Percentiles rank a stretch among this genome's conserved stretches.
Conservation (phyloP, 176 grass and related monocot species). For the Tillandsia fasciculata region DNA sequence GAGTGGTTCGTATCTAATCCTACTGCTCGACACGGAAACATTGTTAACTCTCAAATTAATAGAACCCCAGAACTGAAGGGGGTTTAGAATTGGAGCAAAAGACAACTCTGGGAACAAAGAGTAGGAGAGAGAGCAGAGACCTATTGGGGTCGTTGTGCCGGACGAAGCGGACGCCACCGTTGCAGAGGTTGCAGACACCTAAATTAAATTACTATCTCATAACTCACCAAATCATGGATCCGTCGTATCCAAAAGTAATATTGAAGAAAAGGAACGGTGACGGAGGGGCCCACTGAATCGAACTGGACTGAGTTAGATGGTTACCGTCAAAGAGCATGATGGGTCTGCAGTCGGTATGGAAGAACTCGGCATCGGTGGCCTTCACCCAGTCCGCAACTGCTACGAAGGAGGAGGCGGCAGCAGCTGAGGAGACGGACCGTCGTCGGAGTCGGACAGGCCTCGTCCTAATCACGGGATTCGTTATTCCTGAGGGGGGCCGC, state of each 20-base stretch:
- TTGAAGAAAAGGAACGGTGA: background rate
- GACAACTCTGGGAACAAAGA: no score
- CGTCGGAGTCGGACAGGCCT: constrained; percentile 7
- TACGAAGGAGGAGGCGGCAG: constrained; percentile 2
- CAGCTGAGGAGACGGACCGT: background rate
- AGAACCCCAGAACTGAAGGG: no score
- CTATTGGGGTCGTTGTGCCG: constrained; percentile 52
- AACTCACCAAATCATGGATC: background rate
- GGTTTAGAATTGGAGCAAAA: no score
- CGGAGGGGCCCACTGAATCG: background rate
- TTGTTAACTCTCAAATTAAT: no score
- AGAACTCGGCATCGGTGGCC: constrained; percentile 64
- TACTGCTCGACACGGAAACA: constrained; percentile 16
- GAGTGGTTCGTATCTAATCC: constrained; percentile 62
- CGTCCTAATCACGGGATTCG: background rate
- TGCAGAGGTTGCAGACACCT: constrained; percentile 92
- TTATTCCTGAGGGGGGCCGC: background rate
- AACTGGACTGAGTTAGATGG: background rate
- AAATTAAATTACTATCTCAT: background rate
- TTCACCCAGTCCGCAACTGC: constrained; percentile 25
- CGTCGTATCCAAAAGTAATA: background rate
- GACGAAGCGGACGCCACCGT: constrained; percentile 74
- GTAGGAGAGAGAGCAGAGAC: constrained; percentile 12
- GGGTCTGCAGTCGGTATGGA: constrained; percentile 49
- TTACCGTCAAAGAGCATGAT: constrained; percentile 96